Evolutionary conservation across 1,284 basidiomycete genomes (phyloP), one percentile per base, ranked within the genome.

Genomic region (Bondarzewia mesenterica): DNA sequence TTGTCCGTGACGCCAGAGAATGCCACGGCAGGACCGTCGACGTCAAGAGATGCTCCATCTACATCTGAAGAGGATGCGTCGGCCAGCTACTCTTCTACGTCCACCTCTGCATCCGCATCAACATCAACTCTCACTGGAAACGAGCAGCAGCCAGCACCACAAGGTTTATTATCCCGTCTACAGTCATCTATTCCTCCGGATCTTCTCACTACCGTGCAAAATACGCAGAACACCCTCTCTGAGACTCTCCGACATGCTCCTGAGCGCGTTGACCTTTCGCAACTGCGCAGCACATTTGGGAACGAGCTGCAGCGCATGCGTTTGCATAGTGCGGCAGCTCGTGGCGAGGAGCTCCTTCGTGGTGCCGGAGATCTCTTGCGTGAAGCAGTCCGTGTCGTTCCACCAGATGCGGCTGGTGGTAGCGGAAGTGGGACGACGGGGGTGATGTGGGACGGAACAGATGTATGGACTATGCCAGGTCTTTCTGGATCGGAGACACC

Each of bases 331-430:
- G 38, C 38, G 10, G 86, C 85, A 0, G 40, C 72, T 79, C 37
- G 74, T 78, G 14, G 86, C 55, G 89, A 92, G 60, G 77, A 68
- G 16, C 63, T 89, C 37, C 63, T 94, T 25, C 75, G 80, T 38
- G 84, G 85, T 52, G 83, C 89, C 5, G 77, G 84, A 15, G 84
- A 84, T 48, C 88, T 82, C 48, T 64, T 92, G 26, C 80, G 80
- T 49, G 89, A 93, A 44, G 91, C 90, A 10, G 89, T 96, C 57
- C 89, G 89, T 62, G 84, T 96, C 45, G 73, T 96, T 7, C 93
- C 93, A 1, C 92, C 92, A 0, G 82, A 86, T 5, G 44, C 32
- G 1, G 21, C 16, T 4, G 16, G 16, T 40, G 20, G 22, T 18
- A 27, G 41, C 25, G 41, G 22, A 8, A n/a, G n/a, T n/a, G 45